Base-by-base conservation (phyloP, 192 early-diverging fungal species). In the Backusella psychrophila region DNA sequence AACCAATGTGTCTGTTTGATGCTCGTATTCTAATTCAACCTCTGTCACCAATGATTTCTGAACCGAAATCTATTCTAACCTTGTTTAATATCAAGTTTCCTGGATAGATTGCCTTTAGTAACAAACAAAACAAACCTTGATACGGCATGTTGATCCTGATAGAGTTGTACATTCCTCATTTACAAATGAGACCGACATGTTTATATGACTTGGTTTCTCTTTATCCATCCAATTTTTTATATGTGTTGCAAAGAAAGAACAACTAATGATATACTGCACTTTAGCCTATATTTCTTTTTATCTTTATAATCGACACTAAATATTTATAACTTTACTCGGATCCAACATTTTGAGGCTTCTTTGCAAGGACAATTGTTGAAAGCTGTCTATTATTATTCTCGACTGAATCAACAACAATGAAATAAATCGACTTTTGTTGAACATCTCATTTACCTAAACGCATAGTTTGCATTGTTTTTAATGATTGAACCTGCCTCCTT, bases 21-120 rank as follows among this genome's bases (percentile, higher is more conserved):
- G 23, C 21, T 76, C 68, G n/a, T 76, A 76, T 53, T 70, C 75
- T 33, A 76, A 41, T 29, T 44, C 66, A n/a, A 76, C 21, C 11
- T 49, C 46, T 46, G 75, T 68, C n/a, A 59, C 35, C 23, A 76
- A 41, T 39, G 66, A 33, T 42, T 70, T 76, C n/a, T 52, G 66
- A 4, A 69, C 49, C 8, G 63, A 39, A 36, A 76, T 66, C 75
- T 76, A 69, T 23, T 17, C 3, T 14, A 15, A 53, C 11, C 6
- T 46, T 29, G 21, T 1, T 63, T 29, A 63, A 8, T 3, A 12
- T 0, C 56, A 63, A 14, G 21, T 63, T 29, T 4, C 11, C 11
- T 12, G 8, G 2, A 14, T 6, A 39, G 38, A 26, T 73, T 5
- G 2, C 2, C 14, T 9, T 56, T 38, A 12, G 4, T 33, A 33